Percentiles rank a stretch among this genome's conserved stretches.
These are phyloP conservation scores for Paxillus involutus DNA, from an alignment of 768 basidiomycete species.

Conservation along the genomic window DNA sequence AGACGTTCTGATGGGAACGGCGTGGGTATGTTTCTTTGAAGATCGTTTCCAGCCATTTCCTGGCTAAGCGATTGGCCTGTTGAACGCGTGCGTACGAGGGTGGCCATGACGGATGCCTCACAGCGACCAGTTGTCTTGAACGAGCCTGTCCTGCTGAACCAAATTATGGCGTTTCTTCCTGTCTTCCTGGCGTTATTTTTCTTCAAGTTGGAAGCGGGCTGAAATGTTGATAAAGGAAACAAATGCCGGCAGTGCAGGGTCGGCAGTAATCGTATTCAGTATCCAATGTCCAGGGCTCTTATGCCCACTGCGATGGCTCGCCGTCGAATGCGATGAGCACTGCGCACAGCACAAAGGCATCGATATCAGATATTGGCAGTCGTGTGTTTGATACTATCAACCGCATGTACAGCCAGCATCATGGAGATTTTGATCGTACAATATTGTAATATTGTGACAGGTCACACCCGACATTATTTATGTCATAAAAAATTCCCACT, in stretches of 20 bases:
- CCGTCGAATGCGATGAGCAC: background rate
- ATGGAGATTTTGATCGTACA: background rate
- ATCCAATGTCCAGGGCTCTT: background rate
- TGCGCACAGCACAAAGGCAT: background rate
- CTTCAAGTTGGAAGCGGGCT: background rate
- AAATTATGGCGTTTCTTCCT: background rate
- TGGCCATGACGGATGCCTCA: constrained; percentile 22
- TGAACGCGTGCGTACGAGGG: constrained; percentile 20
- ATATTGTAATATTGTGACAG: background rate
- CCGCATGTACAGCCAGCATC: too few relatives aligned
- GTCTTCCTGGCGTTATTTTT: background rate
- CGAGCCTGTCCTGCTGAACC: background rate
- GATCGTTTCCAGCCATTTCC: background rate
- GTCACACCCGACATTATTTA: too few relatives aligned
- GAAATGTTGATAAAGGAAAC: background rate
- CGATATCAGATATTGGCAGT: background rate
- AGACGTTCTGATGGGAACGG: constrained; percentile 23
- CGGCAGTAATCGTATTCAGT: background rate
- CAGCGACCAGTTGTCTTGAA: background rate
- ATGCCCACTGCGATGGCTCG: background rate
- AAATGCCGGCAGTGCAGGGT: constrained; percentile 15
- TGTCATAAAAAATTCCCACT: too few relatives aligned
- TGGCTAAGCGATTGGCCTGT: background rate
- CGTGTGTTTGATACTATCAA: too few relatives aligned
- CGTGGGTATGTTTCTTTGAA: constrained; percentile 15